Base-by-base conservation (phyloP, 169 alveolate species). In the Fabrea salina region DNA sequence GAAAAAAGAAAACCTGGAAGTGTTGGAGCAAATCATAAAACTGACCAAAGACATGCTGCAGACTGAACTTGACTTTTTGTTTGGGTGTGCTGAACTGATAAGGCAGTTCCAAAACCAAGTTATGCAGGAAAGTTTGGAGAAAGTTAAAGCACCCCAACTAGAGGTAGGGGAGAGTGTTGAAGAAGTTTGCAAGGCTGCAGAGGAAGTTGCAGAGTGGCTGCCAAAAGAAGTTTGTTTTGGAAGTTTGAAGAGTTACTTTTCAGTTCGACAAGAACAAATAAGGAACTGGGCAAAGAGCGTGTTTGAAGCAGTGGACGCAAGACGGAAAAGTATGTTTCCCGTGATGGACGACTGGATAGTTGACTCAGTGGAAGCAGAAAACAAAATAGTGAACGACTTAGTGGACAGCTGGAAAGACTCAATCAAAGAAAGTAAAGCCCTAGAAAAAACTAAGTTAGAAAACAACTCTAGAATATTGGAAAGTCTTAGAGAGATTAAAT, bases 331-430 rank as follows among this genome's bases (percentile, higher is more conserved):
- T 16, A 50, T n/a, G n/a, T 70, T 22, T 50, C 41, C 19, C 8
- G 16, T 70, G 70, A 4, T 70, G 13, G 79, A 70, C 49, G 27
- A 70, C 11, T 70, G 79, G 66, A 70, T 70, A 0, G 39, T 37
- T 25, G 79, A 70, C 32, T 16, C 79, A 13, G 44, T 70, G 5
- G 25, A 25, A 47, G 79, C 67, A 16, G 79, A 70, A 47, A 70
- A 70, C 44, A 37, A 70, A 13, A 3, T 49, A 13, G 67, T 49
- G 13, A 70, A 70, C 49, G 47, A 2, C 4, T 13, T 70, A 25
- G 11, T 70, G 2, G 35, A 44, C 8, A 32, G 13, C 7, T 70
- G 79, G 68, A 70, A 70, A 70, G 2, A 43, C 16, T 19, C 50
- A n/a, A n/a, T 70, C 2, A 11, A 2, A 25, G 66, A 70, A 19